Evolutionary conservation across 2,329 filamentous ascomycete genomes (phyloP), one percentile per base, ranked within the genome.

Genomic region (Berkeleyomyces basicola): DNA sequence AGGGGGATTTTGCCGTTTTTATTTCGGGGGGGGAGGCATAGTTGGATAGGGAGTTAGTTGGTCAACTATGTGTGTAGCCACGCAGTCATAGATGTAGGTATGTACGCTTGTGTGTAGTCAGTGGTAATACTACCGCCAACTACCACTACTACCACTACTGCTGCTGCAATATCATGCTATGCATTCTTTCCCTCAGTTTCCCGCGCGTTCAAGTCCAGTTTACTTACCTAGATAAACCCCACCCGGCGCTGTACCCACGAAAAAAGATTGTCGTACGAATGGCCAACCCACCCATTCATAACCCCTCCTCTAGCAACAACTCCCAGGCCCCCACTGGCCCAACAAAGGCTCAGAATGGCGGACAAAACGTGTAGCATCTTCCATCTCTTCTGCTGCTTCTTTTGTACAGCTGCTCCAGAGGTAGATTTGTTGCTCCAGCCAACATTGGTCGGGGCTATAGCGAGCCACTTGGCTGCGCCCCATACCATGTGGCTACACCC

Each of bases 401-500:
- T 66, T 79, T 72, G 59, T 78, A 76, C 43, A 77, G 78, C 68
- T 73, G 75, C 80, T 66, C 82, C 81, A 6, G 78, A 70, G 0
- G 70, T 64, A 65, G 71, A 65, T 75, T 70, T 72, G 1, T 70
- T 77, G 70, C 68, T 73, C 71, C 68, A 75, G 75, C 72, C 82
- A 68, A 72, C 79, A 66, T 75, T 77, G 1, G 78, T 77, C 23
- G 86, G 85, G 59, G 84, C 78, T 57, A 81, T 76, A 0, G 83
- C 83, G 65, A 91, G 75, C 87, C 89, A 96, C 72, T 83, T 86
- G n/a, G 89, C 88, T 74, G 83, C 82, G 2, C 91, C 91, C 82
- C 90, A 95, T 6, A 88, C 82, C 71, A 91, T 84, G 74, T 96
- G 91, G 65, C 84, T 88, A 33, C 82, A 84, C 0, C 84, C 87